Percentiles rank a stretch among this genome's conserved stretches.
Conservation (phyloP, 2,329 filamentous ascomycete genomes). For the Colletotrichum liaoningense region DNA sequence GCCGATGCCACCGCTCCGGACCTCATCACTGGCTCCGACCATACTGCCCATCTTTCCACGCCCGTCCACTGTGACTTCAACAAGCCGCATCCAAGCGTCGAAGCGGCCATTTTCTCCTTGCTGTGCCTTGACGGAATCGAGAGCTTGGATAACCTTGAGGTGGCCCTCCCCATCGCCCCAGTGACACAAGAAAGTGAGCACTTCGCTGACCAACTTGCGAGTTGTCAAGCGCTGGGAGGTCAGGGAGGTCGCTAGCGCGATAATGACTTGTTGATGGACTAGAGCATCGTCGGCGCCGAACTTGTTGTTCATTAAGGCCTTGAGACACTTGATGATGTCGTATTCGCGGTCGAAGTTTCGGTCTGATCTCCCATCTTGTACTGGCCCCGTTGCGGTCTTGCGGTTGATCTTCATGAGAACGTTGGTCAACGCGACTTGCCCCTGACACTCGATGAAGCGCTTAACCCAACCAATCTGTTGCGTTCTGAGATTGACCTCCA, state of each 20-base stretch:
- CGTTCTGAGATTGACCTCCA: slow-evolving; percentile 94
- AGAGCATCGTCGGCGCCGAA: slow-evolving; percentile 97
- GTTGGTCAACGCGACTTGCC: slow-evolving; percentile 94
- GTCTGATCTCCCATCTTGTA: slow-evolving; percentile 69
- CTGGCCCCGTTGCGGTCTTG: slow-evolving; percentile 79
- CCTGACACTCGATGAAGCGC: slow-evolving; percentile 96
- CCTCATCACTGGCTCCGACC: slow-evolving; percentile 95
- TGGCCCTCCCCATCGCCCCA: slow-evolving; percentile 93
- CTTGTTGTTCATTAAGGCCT: slow-evolving; percentile 99
- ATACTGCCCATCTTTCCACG: slow-evolving; percentile 99
- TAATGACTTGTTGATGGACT: slow-evolving; percentile 87
- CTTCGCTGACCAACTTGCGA: slow-evolving; percentile 93
- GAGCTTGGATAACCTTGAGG: slow-evolving; percentile 90
- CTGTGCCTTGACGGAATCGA: slow-evolving; percentile 90
- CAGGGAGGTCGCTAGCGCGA: slow-evolving; percentile 86
- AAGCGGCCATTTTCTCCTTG: slow-evolving; percentile 95
- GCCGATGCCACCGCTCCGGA: slow-evolving; percentile 94
- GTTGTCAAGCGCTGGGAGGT: slow-evolving; percentile 92
- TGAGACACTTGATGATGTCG: slow-evolving; percentile 97
- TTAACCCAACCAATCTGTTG: slow-evolving; percentile 99
- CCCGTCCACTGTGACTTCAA: slow-evolving; percentile 96
- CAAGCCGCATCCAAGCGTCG: slow-evolving; percentile 98
- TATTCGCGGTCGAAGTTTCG: slow-evolving; percentile 92
- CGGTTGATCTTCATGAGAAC: slow-evolving; percentile 94
- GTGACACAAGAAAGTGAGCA: slow-evolving; percentile 94